phyloP scores from a whole-genome alignment of 257 asterid genomes.

The Ilex aquifolium region DNA sequence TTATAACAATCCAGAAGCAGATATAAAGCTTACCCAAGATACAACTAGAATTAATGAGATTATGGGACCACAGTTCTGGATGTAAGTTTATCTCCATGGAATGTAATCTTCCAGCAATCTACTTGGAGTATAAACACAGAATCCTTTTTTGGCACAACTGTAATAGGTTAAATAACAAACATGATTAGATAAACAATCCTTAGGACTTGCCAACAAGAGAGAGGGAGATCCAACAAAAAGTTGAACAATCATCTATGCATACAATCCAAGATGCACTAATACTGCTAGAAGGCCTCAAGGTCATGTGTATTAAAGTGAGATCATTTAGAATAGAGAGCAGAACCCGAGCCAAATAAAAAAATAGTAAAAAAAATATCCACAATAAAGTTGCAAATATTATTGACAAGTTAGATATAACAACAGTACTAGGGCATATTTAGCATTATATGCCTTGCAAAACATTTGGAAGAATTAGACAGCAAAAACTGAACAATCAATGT shows the following conservation, averaged over 20 bases:
- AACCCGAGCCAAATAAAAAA: no score
- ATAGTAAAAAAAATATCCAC: background rate
- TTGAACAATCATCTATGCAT: no score
- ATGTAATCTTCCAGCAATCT: conserved; percentile 79
- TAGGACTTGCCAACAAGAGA: background rate
- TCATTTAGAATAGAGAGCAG: no score
- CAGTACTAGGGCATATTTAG: no score
- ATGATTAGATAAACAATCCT: conserved; percentile 1
- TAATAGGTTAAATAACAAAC: conserved; percentile 9
- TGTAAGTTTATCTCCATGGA: conserved; percentile 59
- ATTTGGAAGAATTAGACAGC: background rate
- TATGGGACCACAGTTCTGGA: conserved; percentile 55
- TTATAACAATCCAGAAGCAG: background rate
- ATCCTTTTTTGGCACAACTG: conserved; percentile 74
- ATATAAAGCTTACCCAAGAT: background rate
- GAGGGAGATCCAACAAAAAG: background rate
- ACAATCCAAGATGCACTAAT: background rate
- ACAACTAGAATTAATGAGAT: conserved; percentile 2
- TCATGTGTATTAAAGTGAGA: background rate
- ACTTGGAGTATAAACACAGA: conserved; percentile 81
- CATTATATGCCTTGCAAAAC: background rate
- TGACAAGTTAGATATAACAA: no score
- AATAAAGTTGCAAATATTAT: no score
- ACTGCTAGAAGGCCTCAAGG: background rate
- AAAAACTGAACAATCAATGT: background rate